Base-by-base conservation (phyloP, 2,329 filamentous ascomycete genomes). In the Colletotrichum sp. region DNA sequence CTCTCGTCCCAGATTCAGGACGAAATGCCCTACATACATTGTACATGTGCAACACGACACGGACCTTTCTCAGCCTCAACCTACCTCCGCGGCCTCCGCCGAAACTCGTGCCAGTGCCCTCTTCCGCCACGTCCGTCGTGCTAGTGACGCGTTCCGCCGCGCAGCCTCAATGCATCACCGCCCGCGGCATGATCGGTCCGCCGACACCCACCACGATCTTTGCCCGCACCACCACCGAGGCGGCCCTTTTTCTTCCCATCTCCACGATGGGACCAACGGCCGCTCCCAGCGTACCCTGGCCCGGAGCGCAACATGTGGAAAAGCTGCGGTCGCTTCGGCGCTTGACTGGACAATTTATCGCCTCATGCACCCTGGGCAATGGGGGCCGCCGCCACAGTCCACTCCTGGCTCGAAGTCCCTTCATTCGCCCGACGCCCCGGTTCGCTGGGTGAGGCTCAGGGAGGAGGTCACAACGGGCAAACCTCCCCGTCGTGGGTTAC, bases 391-490 rank as follows among this genome's bases (percentile, higher is more conserved):
- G 73, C 55, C 69, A 59, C 55, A 44, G 34, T 24, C n/a, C 13
- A 52, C 13, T n/a, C 24, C 30, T 36, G 64, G 39, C 24, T 44
- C 39, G n/a, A 64, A 21, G 30, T 65, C 60, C 66, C 66, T 71
- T 71, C 59, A 71, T 70, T 70, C 55, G 68, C 68, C 18, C 28
- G 26, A 18, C n/a, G 16, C 69, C 74, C 59, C 44, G 59, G 49
- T 64, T 60, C 26, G 69, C 26, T 77, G 73, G 66, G 28, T 79
- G 78, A 60, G 81, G 80, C 34, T 83, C 82, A 18, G 85, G 84
- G 67, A 86, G 86, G 4, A 52, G 30, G 85, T 84, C 16, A 63
- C 69, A 63, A 68, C 73, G 26, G 70, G 30, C 67, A 59, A 73
- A 73, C 65, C 59, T 65, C 70, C 59, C 70, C 44, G 49, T 72